These are phyloP conservation scores for Populus tremula DNA, from an alignment of 345 rosid species.

Conservation along the genomic window DNA sequence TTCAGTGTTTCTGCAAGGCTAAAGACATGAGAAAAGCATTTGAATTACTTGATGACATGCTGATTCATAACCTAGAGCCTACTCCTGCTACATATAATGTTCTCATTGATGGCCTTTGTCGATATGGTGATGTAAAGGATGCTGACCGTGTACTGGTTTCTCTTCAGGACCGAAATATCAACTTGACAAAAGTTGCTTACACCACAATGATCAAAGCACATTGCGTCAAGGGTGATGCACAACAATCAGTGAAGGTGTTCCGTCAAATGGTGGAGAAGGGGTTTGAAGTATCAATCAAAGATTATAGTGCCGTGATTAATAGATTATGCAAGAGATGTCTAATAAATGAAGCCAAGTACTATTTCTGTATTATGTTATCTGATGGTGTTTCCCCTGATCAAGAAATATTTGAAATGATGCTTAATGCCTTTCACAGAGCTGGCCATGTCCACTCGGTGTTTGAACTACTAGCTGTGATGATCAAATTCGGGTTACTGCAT, in stretches of 20 bases:
- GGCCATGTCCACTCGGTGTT: slow-evolving; percentile 32
- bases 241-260: slow-evolving; percentile 39
- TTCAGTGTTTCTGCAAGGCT: slow-evolving; percentile 46
- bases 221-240: slow-evolving; percentile 63
- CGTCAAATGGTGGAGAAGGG: slow-evolving; percentile 54
- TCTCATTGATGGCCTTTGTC: slow-evolving; percentile 61
- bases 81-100: slow-evolving; percentile 53
- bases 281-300: slow-evolving; percentile 53
- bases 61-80: slow-evolving; percentile 43
- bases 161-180: slow-evolving; percentile 37
- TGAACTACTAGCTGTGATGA: slow-evolving; percentile 43
- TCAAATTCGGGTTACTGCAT: slow-evolving; percentile 49
- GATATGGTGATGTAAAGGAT: slow-evolving; percentile 34
- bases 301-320: slow-evolving; percentile 66
- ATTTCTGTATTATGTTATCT: slow-evolving; percentile 56
- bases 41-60: slow-evolving; percentile 43
- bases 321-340: slow-evolving; percentile 61
- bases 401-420: slow-evolving; percentile 51
- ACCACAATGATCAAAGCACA: slow-evolving; percentile 69
- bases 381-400: slow-evolving; percentile 55
- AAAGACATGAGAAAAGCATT: slow-evolving; percentile 42
- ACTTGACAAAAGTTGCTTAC: slow-evolving; percentile 53
- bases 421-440: slow-evolving; percentile 34
- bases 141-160: slow-evolving; percentile 49
- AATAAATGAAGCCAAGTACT: slow-evolving; percentile 39